Percentiles rank a stretch among this genome's conserved stretches.
phyloP scores from a whole-genome alignment of 805 yeast species.

The Saccharomycopsis oosterbeekiorum region DNA sequence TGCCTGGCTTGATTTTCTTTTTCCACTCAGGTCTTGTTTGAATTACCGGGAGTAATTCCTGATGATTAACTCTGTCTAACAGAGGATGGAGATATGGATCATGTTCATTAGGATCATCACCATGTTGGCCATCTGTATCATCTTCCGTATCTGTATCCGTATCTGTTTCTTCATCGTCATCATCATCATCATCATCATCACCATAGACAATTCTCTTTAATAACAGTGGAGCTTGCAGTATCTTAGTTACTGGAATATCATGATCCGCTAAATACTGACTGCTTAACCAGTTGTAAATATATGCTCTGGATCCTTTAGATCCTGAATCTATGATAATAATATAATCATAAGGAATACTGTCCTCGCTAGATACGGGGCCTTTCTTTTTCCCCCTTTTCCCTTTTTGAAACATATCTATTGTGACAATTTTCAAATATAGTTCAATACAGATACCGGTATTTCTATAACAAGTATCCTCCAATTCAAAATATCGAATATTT shows the following conservation, averaged over 20 bases:
- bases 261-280: conserved; percentile 12
- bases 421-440: too few relatives aligned
- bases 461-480: too few relatives aligned
- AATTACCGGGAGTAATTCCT: conserved; percentile 26
- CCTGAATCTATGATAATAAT: conserved; percentile 57
- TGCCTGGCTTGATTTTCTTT: conserved; percentile 46
- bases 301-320: conserved; percentile 54
- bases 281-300: conserved; percentile 37
- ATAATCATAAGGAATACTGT: conserved; percentile 47
- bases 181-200: not conserved
- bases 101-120: conserved; percentile 17
- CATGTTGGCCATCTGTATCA: conserved; percentile 17
- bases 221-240: conserved; percentile 6
- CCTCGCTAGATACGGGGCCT: conserved; percentile 31
- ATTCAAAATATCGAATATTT: too few relatives aligned
- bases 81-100: conserved; percentile 2
- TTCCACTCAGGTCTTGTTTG: conserved; percentile 36
- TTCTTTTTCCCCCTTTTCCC: not conserved
- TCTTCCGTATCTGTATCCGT: conserved; percentile 17
- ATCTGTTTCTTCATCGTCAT: conserved; percentile 15
- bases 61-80: conserved; percentile 9
- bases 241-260: conserved; percentile 9
- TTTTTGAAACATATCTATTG: not conserved
- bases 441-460: too few relatives aligned
- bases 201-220: conserved; percentile 14